Base-by-base conservation (phyloP, 2,329 filamentous ascomycete genomes). In the Beauveria sp. region DNA sequence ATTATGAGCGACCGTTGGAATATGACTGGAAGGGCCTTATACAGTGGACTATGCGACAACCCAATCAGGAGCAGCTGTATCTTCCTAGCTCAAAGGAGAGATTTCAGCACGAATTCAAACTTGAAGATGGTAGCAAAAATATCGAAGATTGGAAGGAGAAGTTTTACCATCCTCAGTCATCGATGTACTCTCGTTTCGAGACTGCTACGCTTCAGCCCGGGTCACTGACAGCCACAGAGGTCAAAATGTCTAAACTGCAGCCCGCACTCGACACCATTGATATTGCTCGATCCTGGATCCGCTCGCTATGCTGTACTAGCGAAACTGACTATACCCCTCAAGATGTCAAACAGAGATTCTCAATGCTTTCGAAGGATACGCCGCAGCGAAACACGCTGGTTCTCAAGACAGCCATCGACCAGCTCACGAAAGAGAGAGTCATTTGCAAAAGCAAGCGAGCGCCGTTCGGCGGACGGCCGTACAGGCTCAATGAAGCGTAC, bases 1-100 rank as follows among this genome's bases (percentile, higher is more conserved):
- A 91, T 69, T 89, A 83, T 65, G 79, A 89, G 56, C 74, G 88
- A 51, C 78, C 86, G 0, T 71, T 81, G 45, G 79, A 80, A 1
- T 91, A 90, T 63, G 86, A 93, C 68, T 92, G 90, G 88, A 73
- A 77, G 10, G 72, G 71, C 5, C 72, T 93, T 6, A 81, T 92
- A 52, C 77, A 81, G 42, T 93, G 90, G 90, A 81, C 86, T 1
- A 75, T 84, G 65, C 77, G 79, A 24, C 81, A 83, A 4, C 73
- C 78, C 26, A 74, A 74, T 0, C 72, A 77, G 34, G 75, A 79
- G 59, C 76, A 77, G 0, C 67, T 80, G 40, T 70, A 77, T 24
- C 76, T 87, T 2, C 85, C 84, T 1, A 69, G 70, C 3, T 77
- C 77, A 1, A 75, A 78, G 50, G 67, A 71, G 14, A 70, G 71